These are phyloP conservation scores for Lentinula sp. DNA, from an alignment of 768 basidiomycete genomes.

Conservation along the genomic window DNA sequence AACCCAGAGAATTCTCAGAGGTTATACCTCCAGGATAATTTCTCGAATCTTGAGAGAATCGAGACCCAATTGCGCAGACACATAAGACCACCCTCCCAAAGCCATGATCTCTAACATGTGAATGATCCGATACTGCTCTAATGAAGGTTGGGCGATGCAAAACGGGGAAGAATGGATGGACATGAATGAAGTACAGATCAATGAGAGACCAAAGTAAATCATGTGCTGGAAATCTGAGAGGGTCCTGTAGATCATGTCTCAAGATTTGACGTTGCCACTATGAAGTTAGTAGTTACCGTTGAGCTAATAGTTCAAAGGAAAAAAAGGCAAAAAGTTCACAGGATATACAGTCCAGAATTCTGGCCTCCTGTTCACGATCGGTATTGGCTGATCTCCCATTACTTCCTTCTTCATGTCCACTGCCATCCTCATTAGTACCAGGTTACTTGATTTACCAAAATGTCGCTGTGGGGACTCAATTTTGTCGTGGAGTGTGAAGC, in stretches of 20 bases:
- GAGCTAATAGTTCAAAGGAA: neutral
- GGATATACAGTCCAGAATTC: slow-evolving; percentile 11
- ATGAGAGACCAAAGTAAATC: slow-evolving; percentile 35
- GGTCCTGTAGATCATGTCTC: neutral
- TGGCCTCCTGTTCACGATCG: neutral
- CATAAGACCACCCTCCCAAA: slow-evolving; percentile 42
- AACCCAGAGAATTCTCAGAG: slow-evolving; percentile 12
- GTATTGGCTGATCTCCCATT: slow-evolving; percentile 14
- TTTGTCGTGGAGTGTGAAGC: neutral
- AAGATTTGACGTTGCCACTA: neutral
- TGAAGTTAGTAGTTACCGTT: too few species aligned
- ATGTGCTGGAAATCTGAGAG: slow-evolving; percentile 21
- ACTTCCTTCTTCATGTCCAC: slow-evolving; percentile 34
- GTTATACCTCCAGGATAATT: slow-evolving; percentile 17
- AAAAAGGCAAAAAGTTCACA: slow-evolving; percentile 22
- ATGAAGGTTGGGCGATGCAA: slow-evolving; percentile 49
- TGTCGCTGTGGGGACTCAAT: neutral
- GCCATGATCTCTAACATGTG: neutral
- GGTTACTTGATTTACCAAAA: slow-evolving; percentile 31
- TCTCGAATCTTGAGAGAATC: slow-evolving; percentile 35
- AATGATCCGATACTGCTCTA: slow-evolving; percentile 17
- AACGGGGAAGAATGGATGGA: slow-evolving; percentile 36
- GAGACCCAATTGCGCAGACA: slow-evolving; percentile 45
- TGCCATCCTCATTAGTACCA: slow-evolving; percentile 38
- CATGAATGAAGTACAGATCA: slow-evolving; percentile 39